Evolutionary conservation across 768 basidiomycete species (phyloP).

Genomic region (Psilocybe cubensis): DNA sequence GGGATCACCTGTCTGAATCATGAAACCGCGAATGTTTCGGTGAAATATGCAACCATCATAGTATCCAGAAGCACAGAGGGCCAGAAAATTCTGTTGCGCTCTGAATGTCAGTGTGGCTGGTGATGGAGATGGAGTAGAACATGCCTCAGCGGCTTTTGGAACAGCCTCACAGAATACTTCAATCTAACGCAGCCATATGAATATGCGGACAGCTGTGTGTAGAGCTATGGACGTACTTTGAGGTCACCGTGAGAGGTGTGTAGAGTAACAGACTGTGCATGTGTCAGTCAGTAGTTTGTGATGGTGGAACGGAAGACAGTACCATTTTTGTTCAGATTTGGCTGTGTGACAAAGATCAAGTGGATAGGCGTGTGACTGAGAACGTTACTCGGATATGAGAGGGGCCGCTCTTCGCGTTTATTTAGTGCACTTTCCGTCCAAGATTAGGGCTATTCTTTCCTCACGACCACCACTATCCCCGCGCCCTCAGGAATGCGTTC

Average conservation of each 20-base stretch:
- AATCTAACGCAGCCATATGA: constrained; percentile 52
- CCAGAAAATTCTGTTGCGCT: constrained; percentile 83
- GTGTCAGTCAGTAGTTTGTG: constrained; percentile 16
- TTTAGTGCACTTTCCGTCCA: constrained; percentile 11
- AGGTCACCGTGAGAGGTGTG: constrained; percentile 95
- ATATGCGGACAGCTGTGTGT: constrained; percentile 1
- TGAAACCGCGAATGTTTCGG: constrained; percentile 95
- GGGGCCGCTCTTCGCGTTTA: constrained; percentile 6
- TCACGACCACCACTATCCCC: constrained; percentile 35
- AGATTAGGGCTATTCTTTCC: constrained; percentile 24
- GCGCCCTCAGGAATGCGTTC: constrained; percentile 53
- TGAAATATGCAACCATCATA: constrained; percentile 90
- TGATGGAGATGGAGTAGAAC: constrained; percentile 10
- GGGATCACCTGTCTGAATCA: constrained; percentile 93
- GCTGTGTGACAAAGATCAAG: constrained; percentile 26
- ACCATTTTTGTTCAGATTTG: constrained; percentile 30
- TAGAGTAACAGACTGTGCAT: constrained; percentile 84
- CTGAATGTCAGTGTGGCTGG: constrained; percentile 8
- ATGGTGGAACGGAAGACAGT: constrained; percentile 28
- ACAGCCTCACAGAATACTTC: constrained; percentile 98
- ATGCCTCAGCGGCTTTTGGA: constrained; percentile 92
- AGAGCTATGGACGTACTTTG: constrained; percentile 58
- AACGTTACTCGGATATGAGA: constrained; percentile 20
- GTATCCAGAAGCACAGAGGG: constrained; percentile 87
- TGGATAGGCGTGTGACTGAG: constrained; percentile 9